Evolutionary conservation across 169 alveolate genomes (phyloP).

Genomic region (Eimeria praecox): DNA sequence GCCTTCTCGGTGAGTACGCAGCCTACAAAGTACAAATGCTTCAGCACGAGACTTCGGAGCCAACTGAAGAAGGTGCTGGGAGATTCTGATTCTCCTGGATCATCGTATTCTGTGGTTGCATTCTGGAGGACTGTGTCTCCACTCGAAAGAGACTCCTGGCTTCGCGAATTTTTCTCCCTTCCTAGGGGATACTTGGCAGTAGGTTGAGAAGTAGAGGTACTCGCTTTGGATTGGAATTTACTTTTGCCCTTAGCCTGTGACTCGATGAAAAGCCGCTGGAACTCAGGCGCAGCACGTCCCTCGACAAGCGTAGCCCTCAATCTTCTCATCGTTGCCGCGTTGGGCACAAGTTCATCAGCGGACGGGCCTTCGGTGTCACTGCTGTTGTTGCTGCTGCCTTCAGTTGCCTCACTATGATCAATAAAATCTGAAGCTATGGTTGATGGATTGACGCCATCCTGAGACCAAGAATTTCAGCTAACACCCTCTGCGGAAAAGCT

Average conservation of each 20-base stretch:
- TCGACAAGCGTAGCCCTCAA: slow-evolving; percentile 68
- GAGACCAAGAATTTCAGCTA: background rate
- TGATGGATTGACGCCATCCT: background rate
- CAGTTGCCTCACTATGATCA: background rate
- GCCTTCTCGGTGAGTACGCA: slow-evolving; percentile 20
- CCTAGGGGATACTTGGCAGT: background rate
- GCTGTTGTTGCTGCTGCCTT: slow-evolving; percentile 50
- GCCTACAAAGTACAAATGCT: background rate
- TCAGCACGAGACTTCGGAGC: slow-evolving; percentile 20
- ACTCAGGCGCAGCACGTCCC: slow-evolving; percentile 68
- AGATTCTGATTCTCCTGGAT: background rate
- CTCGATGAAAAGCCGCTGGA: slow-evolving; percentile 72
- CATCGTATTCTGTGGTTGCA: background rate
- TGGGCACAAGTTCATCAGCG: slow-evolving; percentile 25
- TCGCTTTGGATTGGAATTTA: background rate
- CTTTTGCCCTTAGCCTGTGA: slow-evolving; percentile 4
- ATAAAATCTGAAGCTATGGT: background rate
- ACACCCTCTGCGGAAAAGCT: background rate
- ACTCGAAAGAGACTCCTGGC: slow-evolving; percentile 3
- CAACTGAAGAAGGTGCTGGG: background rate
- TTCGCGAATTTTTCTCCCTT: background rate
- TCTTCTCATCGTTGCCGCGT: slow-evolving; percentile 45
- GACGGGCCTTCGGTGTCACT: slow-evolving; percentile 3
- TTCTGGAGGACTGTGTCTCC: background rate
- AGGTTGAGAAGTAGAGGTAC: background rate